Evolutionary conservation across 495 filamentous ascomycete species (phyloP), one percentile per base, ranked within the genome.

Genomic region (Talaromyces wortmannii): DNA sequence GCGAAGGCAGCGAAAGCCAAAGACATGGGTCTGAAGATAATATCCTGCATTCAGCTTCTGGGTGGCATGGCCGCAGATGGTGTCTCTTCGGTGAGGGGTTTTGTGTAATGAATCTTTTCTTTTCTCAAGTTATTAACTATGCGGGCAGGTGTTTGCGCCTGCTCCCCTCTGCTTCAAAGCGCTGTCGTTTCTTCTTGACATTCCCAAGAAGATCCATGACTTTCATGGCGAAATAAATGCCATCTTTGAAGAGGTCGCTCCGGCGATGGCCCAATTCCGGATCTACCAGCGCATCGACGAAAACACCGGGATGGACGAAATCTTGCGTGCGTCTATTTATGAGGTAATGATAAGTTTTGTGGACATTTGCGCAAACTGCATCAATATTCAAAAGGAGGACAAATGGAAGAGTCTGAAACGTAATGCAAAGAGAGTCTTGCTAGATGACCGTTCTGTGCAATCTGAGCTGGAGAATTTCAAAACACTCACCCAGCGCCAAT

Each of bases 271-370:
- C 17, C 56, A 57, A 36, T 66, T 66, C 31, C 58, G 53, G 23
- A 64, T 66, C 1, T 66, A 66, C 40, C 57, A 64, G 55, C 58
- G 54, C 7, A 66, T 66, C 31, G 63, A 66, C 3, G 53, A 59
- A 7, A 60, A 52, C 45, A 48, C 50, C 17, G 15, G 45, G 0
- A 52, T 66, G 12, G 63, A 66, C 17, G 52, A 60, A 23, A 59
- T 45, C 11, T 43, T 66, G 30, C 55, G 52, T 11, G 30, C 47
- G 12, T 55, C 57, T 13, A 62, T 64, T 36, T 56, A 60, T 33
- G 50, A 64, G 33, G 59, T 66, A 0, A 64, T 66, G 61, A 60
- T 61, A 16, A 55, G 52, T 29, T 66, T 66, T 29, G 59, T 66
- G 4, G 59, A 66, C 23, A 45, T 66, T 10, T 66, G 63, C 30